Base-by-base conservation (phyloP, 768 basidiomycete species). In the Calocybe indica region DNA sequence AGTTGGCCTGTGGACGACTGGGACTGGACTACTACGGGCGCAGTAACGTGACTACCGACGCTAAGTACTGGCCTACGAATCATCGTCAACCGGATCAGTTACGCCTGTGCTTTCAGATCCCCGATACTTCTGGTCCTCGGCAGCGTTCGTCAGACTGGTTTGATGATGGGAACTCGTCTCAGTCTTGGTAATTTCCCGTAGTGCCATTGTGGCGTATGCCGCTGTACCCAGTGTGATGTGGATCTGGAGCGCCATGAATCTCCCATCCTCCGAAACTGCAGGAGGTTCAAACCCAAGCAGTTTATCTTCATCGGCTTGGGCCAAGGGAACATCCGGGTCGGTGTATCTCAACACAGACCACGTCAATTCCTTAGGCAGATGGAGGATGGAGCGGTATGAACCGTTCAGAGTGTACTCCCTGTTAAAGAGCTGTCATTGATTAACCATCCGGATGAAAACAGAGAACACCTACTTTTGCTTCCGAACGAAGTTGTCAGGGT, bases 141-240 rank as follows among this genome's bases (percentile, higher is more conserved):
- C 83, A 31, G 78, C 73, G 45, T 73, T 75, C 9, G 91, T 93
- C 51, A 93, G 73, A 54, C 71, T 70, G n/a, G 76, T 87, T 61
- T 96, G 94, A 68, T 83, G 85, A 58, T 92, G 92, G 36, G 92
- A 85, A 62, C 91, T 92, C 13, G 94, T 97, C 59, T 97, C 93
- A 32, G 87, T 90, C 70, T 95, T 98, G 10, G 93, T 92, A 38
- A 96, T 81, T 67, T 96, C 92, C 37, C 92, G 81, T 55, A 99
- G 64, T 3, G 94, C 95, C 96, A 99, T 99, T 2, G 96, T 99
- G 1, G 96, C 96, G 65, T 97, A 99, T 5, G 92, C 86, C 0
- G 92, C 88, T 6, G 92, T 91, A 10, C 89, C 92, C 11, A 99
- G 77, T n/a, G 76, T 80, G 46, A 97, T 66, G 35, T 83, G 69